phyloP scores from a whole-genome alignment of 148 eudicot species.

The Chenopodium formosanum region DNA sequence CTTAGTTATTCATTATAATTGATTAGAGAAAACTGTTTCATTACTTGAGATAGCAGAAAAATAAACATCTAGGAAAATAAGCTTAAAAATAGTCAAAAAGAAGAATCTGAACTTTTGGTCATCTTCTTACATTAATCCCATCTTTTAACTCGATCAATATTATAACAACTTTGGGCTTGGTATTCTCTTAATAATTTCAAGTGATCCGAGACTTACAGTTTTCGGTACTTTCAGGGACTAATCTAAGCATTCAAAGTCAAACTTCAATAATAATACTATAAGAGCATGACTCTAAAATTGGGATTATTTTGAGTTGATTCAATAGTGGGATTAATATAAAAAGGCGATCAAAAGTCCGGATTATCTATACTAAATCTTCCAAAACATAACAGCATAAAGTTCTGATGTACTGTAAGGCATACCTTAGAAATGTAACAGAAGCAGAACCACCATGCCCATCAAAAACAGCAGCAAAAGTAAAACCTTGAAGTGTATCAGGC shows the following conservation, averaged over 20 bases:
- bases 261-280: background rate
- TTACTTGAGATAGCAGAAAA: too few relatives aligned
- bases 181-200: background rate
- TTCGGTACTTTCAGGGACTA: background rate
- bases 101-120: background rate
- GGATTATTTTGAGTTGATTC: background rate
- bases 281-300: background rate
- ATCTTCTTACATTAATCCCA: too few relatives aligned
- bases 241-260: background rate
- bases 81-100: background rate
- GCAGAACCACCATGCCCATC: slow-evolving; percentile 94
- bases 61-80: background rate
- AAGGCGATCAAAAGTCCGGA: background rate
- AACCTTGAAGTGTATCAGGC: slow-evolving; percentile 54
- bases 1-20: background rate
- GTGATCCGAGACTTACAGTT: background rate
- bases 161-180: background rate
- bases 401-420: background rate
- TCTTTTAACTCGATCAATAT: background rate
- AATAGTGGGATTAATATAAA: background rate
- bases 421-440: slow-evolving; percentile 81
- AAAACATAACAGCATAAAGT: background rate
- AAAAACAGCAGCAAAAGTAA: slow-evolving; percentile 87
- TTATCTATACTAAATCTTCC: background rate
- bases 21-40: background rate